Percentiles rank a stretch among this genome's conserved stretches.
These are phyloP conservation scores for Fusarium sp. DNA, from an alignment of 2,329 filamentous ascomycete genomes.

Conservation along the genomic window DNA sequence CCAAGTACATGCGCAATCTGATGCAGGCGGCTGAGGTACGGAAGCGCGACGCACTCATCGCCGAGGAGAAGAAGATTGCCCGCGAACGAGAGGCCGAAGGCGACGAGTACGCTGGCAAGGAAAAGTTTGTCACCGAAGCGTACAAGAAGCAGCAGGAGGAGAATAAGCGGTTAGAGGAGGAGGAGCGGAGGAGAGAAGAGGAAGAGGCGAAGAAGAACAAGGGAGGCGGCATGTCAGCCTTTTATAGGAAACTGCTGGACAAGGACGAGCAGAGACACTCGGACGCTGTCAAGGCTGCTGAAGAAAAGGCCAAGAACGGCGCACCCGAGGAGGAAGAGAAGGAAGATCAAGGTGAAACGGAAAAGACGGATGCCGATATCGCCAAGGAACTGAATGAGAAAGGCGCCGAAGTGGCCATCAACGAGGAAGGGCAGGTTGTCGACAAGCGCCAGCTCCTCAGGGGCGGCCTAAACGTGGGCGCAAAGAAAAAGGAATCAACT, in stretches of 20 bases:
- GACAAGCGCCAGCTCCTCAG: conserved; percentile 84
- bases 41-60: conserved; percentile 81
- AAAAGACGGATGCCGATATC: conserved; percentile 70
- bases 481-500: conserved; percentile 66
- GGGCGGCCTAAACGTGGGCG: conserved; percentile 78
- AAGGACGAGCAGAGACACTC: conserved; percentile 76
- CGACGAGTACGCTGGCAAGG: conserved; percentile 83
- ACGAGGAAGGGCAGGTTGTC: conserved; percentile 85
- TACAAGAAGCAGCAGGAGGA: conserved; percentile 87
- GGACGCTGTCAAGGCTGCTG: conserved; percentile 75
- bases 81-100: conserved; percentile 83
- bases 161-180: conserved; percentile 74
- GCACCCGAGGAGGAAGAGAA: conserved; percentile 44
- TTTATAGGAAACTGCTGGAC: conserved; percentile 80
- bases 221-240: conserved; percentile 77
- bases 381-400: conserved; percentile 74
- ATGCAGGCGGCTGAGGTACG: conserved; percentile 78
- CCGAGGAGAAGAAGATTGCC: conserved; percentile 83
- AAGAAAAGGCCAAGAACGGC: conserved; percentile 60
- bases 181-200: conserved; percentile 74
- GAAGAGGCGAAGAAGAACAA: conserved; percentile 72
- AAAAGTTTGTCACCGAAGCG: conserved; percentile 86
- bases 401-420: conserved; percentile 72
- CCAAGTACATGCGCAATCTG: conserved; percentile 83
- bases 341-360: conserved; percentile 61